Conservation (phyloP, 2,329 filamentous ascomycete species). For the Simplicillium sp. region DNA sequence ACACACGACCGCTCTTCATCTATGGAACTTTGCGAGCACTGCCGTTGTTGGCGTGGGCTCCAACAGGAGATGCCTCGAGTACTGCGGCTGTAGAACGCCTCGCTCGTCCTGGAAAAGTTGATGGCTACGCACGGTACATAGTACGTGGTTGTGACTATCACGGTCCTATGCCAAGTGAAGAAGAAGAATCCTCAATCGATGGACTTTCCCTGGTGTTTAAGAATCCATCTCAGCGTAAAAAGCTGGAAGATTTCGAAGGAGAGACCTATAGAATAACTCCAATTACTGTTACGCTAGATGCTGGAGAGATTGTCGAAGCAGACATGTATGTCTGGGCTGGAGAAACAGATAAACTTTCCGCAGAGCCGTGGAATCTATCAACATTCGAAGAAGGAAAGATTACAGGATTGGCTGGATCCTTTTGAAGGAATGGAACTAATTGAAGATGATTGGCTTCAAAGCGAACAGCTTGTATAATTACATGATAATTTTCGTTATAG, state of each 20-base stretch:
- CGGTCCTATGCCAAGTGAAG: conserved; percentile 9
- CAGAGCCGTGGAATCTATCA: conserved; percentile 15
- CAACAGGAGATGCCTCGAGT: conserved; percentile 17
- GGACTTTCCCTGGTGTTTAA: conserved; percentile 14
- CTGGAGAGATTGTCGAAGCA: conserved; percentile 10
- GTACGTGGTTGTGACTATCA: conserved; percentile 16
- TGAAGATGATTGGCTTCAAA: conserved; percentile 7
- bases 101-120: conserved; percentile 3
- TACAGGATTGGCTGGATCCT: conserved; percentile 18
- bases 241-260: conserved; percentile 23
- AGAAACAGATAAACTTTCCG: conserved; percentile 6
- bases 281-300: conserved; percentile 4
- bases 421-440: conserved; percentile 11
- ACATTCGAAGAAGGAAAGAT: conserved; percentile 13
- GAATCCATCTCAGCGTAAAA: conserved; percentile 16
- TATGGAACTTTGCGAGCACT: conserved; percentile 18
- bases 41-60: conserved; percentile 17
- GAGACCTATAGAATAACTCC: conserved; percentile 11
- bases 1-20: conserved; percentile 16
- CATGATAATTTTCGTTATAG: too few relatives aligned
- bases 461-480: too few relatives aligned
- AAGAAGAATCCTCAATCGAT: conserved; percentile 9
- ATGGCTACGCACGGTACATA: conserved; percentile 8
- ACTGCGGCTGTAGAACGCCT: conserved; percentile 1
- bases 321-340: conserved; percentile 23